Evolutionary conservation across 2,329 filamentous ascomycete genomes (phyloP).

Genomic region (Botrytis byssoidea): DNA sequence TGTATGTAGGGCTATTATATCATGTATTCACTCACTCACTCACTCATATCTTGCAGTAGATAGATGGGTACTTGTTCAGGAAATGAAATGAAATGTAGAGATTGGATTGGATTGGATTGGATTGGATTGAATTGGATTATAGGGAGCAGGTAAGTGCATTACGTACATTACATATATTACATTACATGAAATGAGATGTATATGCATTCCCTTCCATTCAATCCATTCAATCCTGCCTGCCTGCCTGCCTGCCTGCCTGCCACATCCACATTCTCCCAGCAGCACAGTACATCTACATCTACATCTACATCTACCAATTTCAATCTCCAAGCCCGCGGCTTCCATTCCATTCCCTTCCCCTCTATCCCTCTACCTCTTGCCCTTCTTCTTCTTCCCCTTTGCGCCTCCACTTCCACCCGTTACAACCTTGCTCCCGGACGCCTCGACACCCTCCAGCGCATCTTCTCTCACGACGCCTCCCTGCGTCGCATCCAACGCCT

Average conservation of each 20-base stretch:
- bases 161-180: background rate
- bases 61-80: background rate
- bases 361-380: conserved; percentile 49
- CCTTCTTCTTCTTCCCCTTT: conserved; percentile 42
- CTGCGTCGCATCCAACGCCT: conserved; percentile 75
- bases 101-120: background rate
- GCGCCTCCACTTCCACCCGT: conserved; percentile 45
- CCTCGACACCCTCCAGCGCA: conserved; percentile 63
- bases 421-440: conserved; percentile 62
- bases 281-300: background rate
- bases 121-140: too few species aligned
- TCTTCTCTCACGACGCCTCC: conserved; percentile 78
- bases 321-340: background rate
- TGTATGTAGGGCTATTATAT: background rate
- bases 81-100: background rate
- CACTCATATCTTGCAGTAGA: background rate
- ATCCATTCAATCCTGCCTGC: too few species aligned
- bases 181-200: too few species aligned
- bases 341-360: too few species aligned
- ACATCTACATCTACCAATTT: background rate
- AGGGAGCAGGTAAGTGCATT: background rate
- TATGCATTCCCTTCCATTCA: too few species aligned
- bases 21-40: too few species aligned
- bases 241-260: too few species aligned
- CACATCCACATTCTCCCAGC: too few species aligned